phyloP scores from a whole-genome alignment of 352 stramenopile species.

The Peronospora farinosa region DNA sequence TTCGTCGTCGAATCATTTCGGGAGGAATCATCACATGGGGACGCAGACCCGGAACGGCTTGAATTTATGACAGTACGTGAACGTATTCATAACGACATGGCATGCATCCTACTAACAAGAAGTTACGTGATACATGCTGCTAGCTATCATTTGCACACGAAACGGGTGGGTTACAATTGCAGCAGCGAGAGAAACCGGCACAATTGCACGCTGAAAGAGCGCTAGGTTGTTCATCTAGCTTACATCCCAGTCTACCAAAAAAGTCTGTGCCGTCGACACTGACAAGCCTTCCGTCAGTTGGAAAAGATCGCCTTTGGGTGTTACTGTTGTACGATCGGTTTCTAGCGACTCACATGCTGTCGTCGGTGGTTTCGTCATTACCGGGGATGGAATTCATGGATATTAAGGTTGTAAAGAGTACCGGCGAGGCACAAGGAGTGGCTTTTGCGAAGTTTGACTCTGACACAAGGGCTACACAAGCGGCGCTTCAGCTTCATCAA shows the following conservation, averaged over 20 bases:
- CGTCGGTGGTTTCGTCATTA: slow-evolving; percentile 47
- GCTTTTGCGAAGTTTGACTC: slow-evolving; percentile 73
- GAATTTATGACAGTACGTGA: slow-evolving; percentile 53
- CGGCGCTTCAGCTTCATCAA: slow-evolving; percentile 51
- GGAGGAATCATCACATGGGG: slow-evolving; percentile 32
- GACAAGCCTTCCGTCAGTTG: slow-evolving; percentile 4
- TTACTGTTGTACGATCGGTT: slow-evolving; percentile 63
- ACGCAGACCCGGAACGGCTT: slow-evolving; percentile 23
- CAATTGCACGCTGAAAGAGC: slow-evolving; percentile 8
- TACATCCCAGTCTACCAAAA: slow-evolving; percentile 1
- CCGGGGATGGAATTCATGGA: slow-evolving; percentile 77
- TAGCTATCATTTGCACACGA: slow-evolving; percentile 50
- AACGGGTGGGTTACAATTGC: slow-evolving; percentile 7
- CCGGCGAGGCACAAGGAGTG: slow-evolving; percentile 55
- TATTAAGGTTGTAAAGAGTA: slow-evolving; percentile 67
- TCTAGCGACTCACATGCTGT: slow-evolving; percentile 57
- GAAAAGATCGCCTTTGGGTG: slow-evolving; percentile 49
- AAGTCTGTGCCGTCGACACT: slow-evolving; percentile 7
- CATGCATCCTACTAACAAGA: slow-evolving; percentile 3
- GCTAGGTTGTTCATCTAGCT: slow-evolving; percentile 1
- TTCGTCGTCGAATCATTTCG: slow-evolving; percentile 54
- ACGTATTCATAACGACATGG: neutral
- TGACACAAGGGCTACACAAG: slow-evolving; percentile 38
- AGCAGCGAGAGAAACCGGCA: slow-evolving; percentile 11
- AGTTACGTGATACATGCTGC: slow-evolving; percentile 3